phyloP scores from a whole-genome alignment of 345 rosid species.

The Corchorus olitorius region DNA sequence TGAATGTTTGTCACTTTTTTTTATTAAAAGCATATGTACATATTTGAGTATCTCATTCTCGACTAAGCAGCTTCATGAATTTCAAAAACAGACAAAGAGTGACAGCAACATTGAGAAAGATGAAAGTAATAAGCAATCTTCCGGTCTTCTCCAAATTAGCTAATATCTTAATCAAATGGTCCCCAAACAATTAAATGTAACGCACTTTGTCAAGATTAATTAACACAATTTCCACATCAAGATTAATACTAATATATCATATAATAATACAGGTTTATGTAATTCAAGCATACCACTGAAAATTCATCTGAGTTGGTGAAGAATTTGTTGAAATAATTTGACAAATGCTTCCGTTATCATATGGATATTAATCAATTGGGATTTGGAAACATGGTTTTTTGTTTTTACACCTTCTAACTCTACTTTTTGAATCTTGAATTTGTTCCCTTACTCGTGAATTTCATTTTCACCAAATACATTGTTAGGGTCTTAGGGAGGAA shows the following conservation, averaged over 20 bases:
- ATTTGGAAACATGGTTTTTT: neutral
- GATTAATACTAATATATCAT: neutral
- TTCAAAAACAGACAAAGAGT: constrained; percentile 15
- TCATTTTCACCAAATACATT: neutral
- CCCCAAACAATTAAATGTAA: neutral
- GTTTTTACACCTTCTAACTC: neutral
- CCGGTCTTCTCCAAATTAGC: neutral
- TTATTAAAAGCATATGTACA: neutral
- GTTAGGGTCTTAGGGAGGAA: neutral
- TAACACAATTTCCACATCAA: neutral
- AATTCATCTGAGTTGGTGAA: neutral
- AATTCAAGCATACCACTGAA: neutral
- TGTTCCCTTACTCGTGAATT: neutral
- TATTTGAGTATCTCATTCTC: neutral
- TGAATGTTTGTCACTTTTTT: constrained; percentile 7
- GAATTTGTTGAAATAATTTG: neutral
- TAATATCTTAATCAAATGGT: constrained; percentile 1
- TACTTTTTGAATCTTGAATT: neutral
- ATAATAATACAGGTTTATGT: neutral
- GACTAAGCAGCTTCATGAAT: constrained; percentile 14
- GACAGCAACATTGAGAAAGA: constrained; percentile 2
- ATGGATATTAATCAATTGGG: neutral
- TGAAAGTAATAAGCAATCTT: neutral
- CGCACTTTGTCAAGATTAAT: neutral
- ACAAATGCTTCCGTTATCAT: neutral